Evolutionary conservation across 2,329 filamentous ascomycete species (phyloP).

Genomic region (Furcasterigmium furcatum): DNA sequence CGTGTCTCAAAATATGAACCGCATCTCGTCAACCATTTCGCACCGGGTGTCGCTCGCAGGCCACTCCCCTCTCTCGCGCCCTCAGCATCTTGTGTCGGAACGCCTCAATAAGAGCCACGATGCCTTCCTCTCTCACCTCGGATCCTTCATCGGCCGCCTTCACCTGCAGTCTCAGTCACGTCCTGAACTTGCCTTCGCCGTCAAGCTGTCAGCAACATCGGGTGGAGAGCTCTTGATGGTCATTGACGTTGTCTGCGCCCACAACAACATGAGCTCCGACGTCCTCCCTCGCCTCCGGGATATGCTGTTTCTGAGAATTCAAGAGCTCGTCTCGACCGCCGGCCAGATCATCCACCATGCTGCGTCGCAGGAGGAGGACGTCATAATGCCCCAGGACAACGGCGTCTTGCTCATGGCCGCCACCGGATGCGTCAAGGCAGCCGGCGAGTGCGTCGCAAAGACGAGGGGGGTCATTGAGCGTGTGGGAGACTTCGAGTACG

Average conservation of each 20-base stretch:
- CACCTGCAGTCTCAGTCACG: constrained; percentile 91
- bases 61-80: constrained; percentile 57
- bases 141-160: constrained; percentile 85
- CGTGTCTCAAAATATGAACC: constrained; percentile 38
- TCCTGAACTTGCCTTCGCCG: constrained; percentile 75
- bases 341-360: constrained; percentile 72
- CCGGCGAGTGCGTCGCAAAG: constrained; percentile 87
- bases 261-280: constrained; percentile 66
- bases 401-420: constrained; percentile 73
- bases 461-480: constrained; percentile 82
- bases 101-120: constrained; percentile 79
- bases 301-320: constrained; percentile 76
- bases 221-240: constrained; percentile 77
- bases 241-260: constrained; percentile 77
- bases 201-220: constrained; percentile 78
- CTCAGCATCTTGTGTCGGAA: constrained; percentile 78
- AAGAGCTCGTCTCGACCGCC: constrained; percentile 76
- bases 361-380: constrained; percentile 68
- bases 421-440: constrained; percentile 83
- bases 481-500: constrained; percentile 88
- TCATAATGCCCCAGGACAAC: constrained; percentile 79
- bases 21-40: constrained; percentile 53
- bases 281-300: constrained; percentile 66
- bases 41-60: constrained; percentile 78
- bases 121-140: constrained; percentile 83